Evolutionary conservation across 73 alveolate genomes (phyloP).

Genomic region (Strombidium stylifer): DNA sequence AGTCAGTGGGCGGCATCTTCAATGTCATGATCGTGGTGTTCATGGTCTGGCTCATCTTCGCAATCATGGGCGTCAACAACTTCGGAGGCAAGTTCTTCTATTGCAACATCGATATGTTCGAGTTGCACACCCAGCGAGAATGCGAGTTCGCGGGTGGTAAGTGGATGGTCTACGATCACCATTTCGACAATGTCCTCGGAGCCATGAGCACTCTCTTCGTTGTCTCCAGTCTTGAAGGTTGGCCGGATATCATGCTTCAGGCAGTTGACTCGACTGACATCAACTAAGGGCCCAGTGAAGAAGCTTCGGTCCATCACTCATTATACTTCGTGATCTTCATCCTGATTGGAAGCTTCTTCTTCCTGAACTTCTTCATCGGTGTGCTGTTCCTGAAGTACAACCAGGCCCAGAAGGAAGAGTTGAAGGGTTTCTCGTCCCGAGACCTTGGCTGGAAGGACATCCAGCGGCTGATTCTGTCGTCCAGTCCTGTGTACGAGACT

Average conservation of each 20-base stretch:
- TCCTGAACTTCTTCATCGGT: conserved; percentile 91
- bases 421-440: no score
- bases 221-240: conserved; percentile 79
- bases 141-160: conserved; percentile 48
- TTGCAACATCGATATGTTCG: conserved; percentile 42
- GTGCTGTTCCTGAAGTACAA: conserved; percentile 86
- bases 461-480: conserved; percentile 44
- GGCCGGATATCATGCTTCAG: conserved; percentile 89
- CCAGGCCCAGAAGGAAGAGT: conserved; percentile 73
- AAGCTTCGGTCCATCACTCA: conserved; percentile 6
- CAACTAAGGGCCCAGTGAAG: conserved; percentile 26
- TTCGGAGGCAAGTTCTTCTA: conserved; percentile 68
- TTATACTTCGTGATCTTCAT: conserved; percentile 77
- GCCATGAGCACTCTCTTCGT: conserved; percentile 84
- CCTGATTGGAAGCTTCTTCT: conserved; percentile 80
- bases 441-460: conserved; percentile 78
- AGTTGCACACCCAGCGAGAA: background rate
- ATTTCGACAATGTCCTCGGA: conserved; percentile 82
- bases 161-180: conserved; percentile 61
- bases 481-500: conserved; percentile 56
- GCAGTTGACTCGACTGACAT: conserved; percentile 50
- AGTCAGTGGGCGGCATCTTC: conserved; percentile 83
- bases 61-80: conserved; percentile 71
- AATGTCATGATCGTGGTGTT: conserved; percentile 77
- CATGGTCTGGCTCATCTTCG: conserved; percentile 65